These are phyloP conservation scores for Fraxinus nigra DNA, from an alignment of 305 asterid genomes.

Conservation along the genomic window DNA sequence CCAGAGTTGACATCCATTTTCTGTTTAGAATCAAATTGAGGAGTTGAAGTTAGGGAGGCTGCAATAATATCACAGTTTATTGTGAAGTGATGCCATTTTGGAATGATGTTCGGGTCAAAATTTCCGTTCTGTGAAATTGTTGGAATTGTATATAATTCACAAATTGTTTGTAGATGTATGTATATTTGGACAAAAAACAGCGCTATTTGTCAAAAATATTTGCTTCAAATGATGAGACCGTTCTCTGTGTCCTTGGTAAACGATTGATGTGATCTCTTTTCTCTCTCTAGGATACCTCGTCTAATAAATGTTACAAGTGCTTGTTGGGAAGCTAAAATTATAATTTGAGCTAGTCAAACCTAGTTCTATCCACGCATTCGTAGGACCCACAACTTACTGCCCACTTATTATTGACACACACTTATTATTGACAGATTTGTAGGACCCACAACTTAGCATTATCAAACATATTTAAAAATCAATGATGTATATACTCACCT, in stretches of 20 bases:
- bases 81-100: slow-evolving; percentile 12
- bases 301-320: background rate
- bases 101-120: background rate
- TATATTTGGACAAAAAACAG: slow-evolving; percentile 6
- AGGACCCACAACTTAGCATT: background rate
- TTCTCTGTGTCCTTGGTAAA: background rate
- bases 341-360: background rate
- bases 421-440: background rate
- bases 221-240: slow-evolving; percentile 7
- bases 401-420: too few species aligned
- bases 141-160: slow-evolving; percentile 10
- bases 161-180: slow-evolving; percentile 2
- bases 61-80: background rate
- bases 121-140: slow-evolving; percentile 11
- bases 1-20: background rate
- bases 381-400: background rate
- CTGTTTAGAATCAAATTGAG: background rate
- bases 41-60: slow-evolving; percentile 11
- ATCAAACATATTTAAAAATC: background rate
- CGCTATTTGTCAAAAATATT: background rate
- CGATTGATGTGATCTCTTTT: background rate
- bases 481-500: background rate
- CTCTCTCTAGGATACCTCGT: background rate
- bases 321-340: background rate
- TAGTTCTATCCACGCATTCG: background rate